These are phyloP conservation scores for Coemansia sp. DNA, from an alignment of 192 early-diverging fungal species.

Conservation along the genomic window DNA sequence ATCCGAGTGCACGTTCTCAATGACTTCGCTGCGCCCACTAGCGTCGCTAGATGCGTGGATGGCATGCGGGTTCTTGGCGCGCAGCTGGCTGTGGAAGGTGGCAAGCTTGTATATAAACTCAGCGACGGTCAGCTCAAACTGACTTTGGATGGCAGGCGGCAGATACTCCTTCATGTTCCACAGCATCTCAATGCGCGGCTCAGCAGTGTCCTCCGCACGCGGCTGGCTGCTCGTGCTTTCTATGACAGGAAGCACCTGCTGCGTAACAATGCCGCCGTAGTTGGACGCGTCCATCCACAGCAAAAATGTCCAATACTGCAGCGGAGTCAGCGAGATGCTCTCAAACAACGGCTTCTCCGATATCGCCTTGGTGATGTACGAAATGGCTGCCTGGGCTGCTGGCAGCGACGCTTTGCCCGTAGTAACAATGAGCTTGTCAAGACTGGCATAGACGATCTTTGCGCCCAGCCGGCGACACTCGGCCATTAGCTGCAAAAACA, in stretches of 20 bases:
- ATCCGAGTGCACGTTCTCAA: conserved; percentile 31
- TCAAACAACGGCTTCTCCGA: conserved; percentile 73
- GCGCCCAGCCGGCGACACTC: conserved; percentile 80
- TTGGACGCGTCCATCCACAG: conserved; percentile 94
- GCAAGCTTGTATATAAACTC: conserved; percentile 71
- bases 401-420: conserved; percentile 76
- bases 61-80: conserved; percentile 26
- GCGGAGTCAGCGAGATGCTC: conserved; percentile 66
- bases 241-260: neutral
- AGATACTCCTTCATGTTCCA: conserved; percentile 94
- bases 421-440: conserved; percentile 77
- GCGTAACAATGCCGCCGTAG: conserved; percentile 62
- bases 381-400: conserved; percentile 71
- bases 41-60: conserved; percentile 8
- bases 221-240: neutral
- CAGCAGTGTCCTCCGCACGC: conserved; percentile 4
- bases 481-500: conserved; percentile 78
- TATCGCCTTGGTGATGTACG: conserved; percentile 71
- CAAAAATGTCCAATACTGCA: conserved; percentile 75
- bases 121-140: conserved; percentile 70
- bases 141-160: conserved; percentile 67
- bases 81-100: conserved; percentile 52
- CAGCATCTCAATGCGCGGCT: conserved; percentile 65
- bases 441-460: conserved; percentile 73
- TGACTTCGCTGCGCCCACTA: conserved; percentile 32